Percentiles rank a stretch among this genome's conserved stretches.
Evolutionary conservation across 805 yeast species (phyloP).

Genomic region (Kodamaea laetipori): DNA sequence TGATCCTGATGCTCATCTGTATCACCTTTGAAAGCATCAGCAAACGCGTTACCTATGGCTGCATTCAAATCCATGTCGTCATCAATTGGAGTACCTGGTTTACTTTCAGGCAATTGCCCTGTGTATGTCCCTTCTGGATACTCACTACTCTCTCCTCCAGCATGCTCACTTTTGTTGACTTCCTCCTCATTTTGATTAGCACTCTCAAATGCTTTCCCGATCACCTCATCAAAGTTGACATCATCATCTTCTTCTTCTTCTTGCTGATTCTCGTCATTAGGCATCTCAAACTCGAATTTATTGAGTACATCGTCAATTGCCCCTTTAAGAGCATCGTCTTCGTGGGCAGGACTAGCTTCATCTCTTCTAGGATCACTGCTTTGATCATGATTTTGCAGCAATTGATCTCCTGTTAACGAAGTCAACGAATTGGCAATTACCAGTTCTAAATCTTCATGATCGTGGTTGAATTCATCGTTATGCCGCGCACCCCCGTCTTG

Average conservation of each 20-base stretch:
- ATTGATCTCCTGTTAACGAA: conserved; percentile 8
- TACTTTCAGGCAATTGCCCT: not conserved
- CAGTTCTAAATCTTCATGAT: conserved; percentile 12
- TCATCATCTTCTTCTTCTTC: conserved; percentile 8
- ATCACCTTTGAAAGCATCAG: conserved; percentile 14
- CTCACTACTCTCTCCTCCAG: not conserved
- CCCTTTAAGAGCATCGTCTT: conserved; percentile 31
- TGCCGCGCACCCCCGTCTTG: not conserved
- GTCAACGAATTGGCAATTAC: conserved; percentile 14
- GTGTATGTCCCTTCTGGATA: not conserved
- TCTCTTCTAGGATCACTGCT: not conserved
- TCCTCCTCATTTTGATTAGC: conserved; percentile 8
- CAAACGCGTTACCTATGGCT: conserved; percentile 26
- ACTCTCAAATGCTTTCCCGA: conserved; percentile 10
- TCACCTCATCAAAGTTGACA: conserved; percentile 4
- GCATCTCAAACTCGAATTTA: conserved; percentile 27
- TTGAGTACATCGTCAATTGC: conserved; percentile 44
- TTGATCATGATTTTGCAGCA: conserved; percentile 15
- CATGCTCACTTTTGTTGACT: not conserved
- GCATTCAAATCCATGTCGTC: conserved; percentile 15
- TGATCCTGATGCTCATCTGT: conserved; percentile 12
- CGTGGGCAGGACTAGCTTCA: conserved; percentile 12
- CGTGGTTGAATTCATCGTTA: not conserved
- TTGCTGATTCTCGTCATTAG: conserved; percentile 2
- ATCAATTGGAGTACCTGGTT: not conserved